phyloP scores from a whole-genome alignment of 495 filamentous ascomycete genomes.

The Neurospora sp. region DNA sequence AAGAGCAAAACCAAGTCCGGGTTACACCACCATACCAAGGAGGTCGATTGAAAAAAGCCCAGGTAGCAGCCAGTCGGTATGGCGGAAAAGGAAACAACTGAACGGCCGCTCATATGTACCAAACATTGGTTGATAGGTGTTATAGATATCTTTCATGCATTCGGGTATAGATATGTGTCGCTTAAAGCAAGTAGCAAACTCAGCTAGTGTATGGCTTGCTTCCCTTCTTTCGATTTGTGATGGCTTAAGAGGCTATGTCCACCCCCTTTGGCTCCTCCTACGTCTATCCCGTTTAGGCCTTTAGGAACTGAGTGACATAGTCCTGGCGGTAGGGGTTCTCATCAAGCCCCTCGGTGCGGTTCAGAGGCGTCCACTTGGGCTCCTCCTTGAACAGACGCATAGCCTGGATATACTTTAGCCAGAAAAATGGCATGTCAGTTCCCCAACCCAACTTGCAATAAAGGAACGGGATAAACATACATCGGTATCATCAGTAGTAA shows the following conservation, averaged over 20 bases:
- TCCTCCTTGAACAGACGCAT: constrained; percentile 98
- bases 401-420: constrained; percentile 67
- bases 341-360: constrained; percentile 70
- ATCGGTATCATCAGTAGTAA: constrained; percentile 85
- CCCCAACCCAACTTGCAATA: background rate
- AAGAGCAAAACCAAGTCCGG: background rate
- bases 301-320: constrained; percentile 46
- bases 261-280: background rate
- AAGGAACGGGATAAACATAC: constrained; percentile 36
- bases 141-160: background rate
- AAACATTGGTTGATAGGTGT: background rate
- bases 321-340: constrained; percentile 64
- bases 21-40: background rate
- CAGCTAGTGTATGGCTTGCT: background rate
- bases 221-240: background rate
- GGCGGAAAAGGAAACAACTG: background rate
- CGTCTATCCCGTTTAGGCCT: background rate
- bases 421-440: background rate
- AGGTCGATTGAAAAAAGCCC: background rate
- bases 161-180: background rate
- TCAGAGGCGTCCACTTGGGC: constrained; percentile 95
- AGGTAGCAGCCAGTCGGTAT: background rate
- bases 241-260: background rate
- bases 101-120: background rate
- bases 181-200: background rate